These are phyloP conservation scores for Apiotrichum laibachii DNA, from an alignment of 1,284 basidiomycete genomes.

Conservation along the genomic window DNA sequence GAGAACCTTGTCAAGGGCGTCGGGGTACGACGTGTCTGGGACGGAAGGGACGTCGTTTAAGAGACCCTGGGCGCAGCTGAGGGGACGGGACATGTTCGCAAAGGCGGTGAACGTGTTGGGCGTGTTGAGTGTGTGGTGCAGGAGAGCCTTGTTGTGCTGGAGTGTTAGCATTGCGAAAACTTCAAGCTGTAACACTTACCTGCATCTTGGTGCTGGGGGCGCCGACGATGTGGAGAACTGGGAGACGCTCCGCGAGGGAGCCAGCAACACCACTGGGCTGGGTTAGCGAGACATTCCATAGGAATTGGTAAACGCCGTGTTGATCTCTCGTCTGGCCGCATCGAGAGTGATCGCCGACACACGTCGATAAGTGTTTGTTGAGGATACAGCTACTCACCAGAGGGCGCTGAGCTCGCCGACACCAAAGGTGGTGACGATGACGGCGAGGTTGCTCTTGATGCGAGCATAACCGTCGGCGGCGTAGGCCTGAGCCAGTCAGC, in stretches of 20 bases:
- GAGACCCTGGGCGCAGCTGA: conserved; percentile 68
- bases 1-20: conserved; percentile 77
- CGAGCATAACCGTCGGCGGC: conserved; percentile 97
- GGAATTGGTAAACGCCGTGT: no score
- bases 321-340: no score
- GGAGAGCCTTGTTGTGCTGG: conserved; percentile 56
- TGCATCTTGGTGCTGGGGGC: conserved; percentile 60
- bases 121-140: conserved; percentile 86
- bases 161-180: conserved; percentile 3
- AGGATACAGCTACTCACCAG: conserved; percentile 31
- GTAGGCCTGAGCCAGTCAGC: conserved; percentile 56
- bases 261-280: conserved; percentile 54
- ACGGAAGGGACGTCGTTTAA: conserved; percentile 57
- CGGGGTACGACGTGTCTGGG: conserved; percentile 55
- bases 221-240: conserved; percentile 87
- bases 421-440: conserved; percentile 73
- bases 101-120: conserved; percentile 73
- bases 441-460: conserved; percentile 73
- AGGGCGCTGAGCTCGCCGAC: conserved; percentile 85
- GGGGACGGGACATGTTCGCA: conserved; percentile 68
- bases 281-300: no score
- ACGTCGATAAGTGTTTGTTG: no score
- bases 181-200: conserved; percentile 11
- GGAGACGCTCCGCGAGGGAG: conserved; percentile 74
- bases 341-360: no score